phyloP scores from a whole-genome alignment of 495 filamentous ascomycete genomes.

The Wilcoxina mikolae region DNA sequence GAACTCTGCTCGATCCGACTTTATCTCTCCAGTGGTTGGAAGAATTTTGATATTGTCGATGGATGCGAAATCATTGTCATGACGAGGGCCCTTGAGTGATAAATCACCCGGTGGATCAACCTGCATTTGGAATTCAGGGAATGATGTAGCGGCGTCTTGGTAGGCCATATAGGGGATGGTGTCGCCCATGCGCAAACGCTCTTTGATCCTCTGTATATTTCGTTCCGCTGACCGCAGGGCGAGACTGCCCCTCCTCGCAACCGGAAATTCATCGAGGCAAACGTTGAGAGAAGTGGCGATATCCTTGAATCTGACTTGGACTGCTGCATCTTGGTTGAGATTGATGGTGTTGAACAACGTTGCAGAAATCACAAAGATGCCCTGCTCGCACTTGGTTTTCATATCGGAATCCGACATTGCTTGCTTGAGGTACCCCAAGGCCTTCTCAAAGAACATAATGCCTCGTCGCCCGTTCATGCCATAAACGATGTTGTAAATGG shows the following conservation, averaged over 20 bases:
- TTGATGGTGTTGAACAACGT: constrained; percentile 16
- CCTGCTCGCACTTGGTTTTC: constrained; percentile 9
- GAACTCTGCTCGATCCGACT: constrained; percentile 39
- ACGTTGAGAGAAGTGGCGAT: constrained; percentile 9
- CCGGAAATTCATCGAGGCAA: constrained; percentile 12
- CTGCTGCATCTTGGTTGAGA: constrained; percentile 20
- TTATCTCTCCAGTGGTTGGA: constrained; percentile 49
- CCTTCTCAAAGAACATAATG: constrained; percentile 31
- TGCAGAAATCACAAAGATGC: constrained; percentile 8
- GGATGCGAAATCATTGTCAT: constrained; percentile 51
- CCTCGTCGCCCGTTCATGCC: constrained; percentile 37
- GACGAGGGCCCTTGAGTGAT: constrained; percentile 40
- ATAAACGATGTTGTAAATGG: constrained; percentile 45
- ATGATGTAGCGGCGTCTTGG: constrained; percentile 8
- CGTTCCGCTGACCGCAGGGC: constrained; percentile 23
- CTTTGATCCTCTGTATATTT: constrained; percentile 27
- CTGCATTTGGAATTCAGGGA: constrained; percentile 30
- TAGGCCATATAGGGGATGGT: constrained; percentile 23
- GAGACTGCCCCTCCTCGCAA: constrained; percentile 22
- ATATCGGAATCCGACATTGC: too few species aligned
- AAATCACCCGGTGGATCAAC: constrained; percentile 41
- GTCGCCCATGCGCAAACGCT: constrained; percentile 33
- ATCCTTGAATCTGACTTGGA: constrained; percentile 15
- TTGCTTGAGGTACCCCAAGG: neutral
- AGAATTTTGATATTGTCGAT: constrained; percentile 49